Evolutionary conservation across 257 asterid genomes (phyloP).

Genomic region (Nicotiana benthamiana): DNA sequence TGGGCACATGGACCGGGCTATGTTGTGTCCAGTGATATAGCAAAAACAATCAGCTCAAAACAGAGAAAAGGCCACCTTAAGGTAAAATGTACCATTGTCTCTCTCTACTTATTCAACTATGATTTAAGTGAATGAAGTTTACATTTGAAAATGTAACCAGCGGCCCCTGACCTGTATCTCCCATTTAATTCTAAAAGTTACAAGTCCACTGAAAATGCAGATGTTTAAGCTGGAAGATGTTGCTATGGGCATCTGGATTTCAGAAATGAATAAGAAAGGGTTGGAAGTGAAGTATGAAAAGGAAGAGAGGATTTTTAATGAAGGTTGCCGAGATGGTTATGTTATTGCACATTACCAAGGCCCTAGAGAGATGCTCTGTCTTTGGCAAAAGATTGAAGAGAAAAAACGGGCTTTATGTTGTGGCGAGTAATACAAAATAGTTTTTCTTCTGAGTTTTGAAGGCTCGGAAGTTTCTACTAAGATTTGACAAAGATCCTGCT

Average conservation of each 20-base stretch:
- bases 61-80: slow-evolving; percentile 55
- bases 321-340: slow-evolving; percentile 80
- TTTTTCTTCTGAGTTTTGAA: neutral
- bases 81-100: slow-evolving; percentile 26
- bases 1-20: slow-evolving; percentile 98
- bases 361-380: slow-evolving; percentile 84
- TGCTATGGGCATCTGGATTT: slow-evolving; percentile 97
- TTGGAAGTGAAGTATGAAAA: slow-evolving; percentile 57
- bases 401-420: slow-evolving; percentile 58
- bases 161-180: neutral
- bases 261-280: slow-evolving; percentile 65
- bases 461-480: neutral
- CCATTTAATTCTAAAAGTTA: neutral
- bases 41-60: slow-evolving; percentile 53
- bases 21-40: slow-evolving; percentile 72
- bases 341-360: slow-evolving; percentile 89
- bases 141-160: neutral
- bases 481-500: neutral
- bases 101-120: neutral
- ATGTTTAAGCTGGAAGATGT: slow-evolving; percentile 97
- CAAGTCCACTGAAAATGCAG: slow-evolving; percentile 24
- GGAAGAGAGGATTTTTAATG: slow-evolving; percentile 64
- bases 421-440: slow-evolving; percentile 34
- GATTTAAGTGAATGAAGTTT: neutral
- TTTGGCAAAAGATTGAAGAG: slow-evolving; percentile 94